These are phyloP conservation scores for Discostella stelligeroides DNA, from an alignment of 108 stramenopile species.

Conservation along the genomic window DNA sequence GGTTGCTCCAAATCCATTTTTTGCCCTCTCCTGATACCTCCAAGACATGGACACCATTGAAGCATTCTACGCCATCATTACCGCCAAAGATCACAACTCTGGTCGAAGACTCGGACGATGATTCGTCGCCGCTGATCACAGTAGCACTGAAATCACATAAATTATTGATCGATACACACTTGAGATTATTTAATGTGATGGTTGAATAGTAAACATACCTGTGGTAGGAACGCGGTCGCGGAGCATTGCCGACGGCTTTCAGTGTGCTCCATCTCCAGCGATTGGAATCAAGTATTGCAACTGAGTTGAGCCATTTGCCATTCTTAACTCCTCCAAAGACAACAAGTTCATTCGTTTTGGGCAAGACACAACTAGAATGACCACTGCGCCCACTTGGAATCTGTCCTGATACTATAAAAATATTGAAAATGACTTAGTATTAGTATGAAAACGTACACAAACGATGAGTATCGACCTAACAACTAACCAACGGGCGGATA, in stretches of 20 bases:
- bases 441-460: too few species aligned
- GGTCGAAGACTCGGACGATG: conserved; percentile 12
- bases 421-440: too few species aligned
- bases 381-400: conserved; percentile 74
- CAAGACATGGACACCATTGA: conserved; percentile 77
- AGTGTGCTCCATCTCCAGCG: conserved; percentile 79
- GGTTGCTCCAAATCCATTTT: conserved; percentile 75
- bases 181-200: neutral
- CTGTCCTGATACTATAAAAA: conserved; percentile 63
- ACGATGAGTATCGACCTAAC: too few species aligned
- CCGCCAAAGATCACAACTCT: conserved; percentile 84
- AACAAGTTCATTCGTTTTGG: conserved; percentile 67
- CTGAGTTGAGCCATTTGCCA: conserved; percentile 76
- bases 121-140: conserved; percentile 11
- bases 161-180: neutral
- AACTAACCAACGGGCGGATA: conserved; percentile 38
- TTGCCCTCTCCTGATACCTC: conserved; percentile 40
- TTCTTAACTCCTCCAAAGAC: conserved; percentile 83
- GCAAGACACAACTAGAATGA: conserved; percentile 71
- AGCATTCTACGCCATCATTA: conserved; percentile 68
- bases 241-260: conserved; percentile 62
- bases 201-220: conserved; percentile 9
- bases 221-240: conserved; percentile 81
- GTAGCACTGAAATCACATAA: conserved; percentile 13
- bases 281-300: conserved; percentile 65